These are phyloP conservation scores for Aspergillus sp. DNA, from an alignment of 2,329 filamentous ascomycete species.

Conservation along the genomic window DNA sequence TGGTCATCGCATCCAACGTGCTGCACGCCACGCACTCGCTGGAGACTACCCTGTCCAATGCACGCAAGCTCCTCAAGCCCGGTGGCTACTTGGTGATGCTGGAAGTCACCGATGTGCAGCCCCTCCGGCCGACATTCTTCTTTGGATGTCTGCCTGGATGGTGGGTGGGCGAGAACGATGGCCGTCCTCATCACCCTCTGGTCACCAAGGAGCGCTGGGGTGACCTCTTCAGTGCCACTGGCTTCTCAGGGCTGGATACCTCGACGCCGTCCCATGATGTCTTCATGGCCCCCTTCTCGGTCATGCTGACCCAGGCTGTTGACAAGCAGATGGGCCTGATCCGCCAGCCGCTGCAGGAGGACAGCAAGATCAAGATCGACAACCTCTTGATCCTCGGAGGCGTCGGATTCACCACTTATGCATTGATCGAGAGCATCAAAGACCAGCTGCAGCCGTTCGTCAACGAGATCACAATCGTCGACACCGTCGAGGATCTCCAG, in stretches of 20 bases:
- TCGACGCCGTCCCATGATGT: neutral
- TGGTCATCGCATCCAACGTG: slow-evolving; percentile 40
- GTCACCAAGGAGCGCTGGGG: neutral
- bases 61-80: slow-evolving; percentile 39
- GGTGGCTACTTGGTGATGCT: slow-evolving; percentile 36
- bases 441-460: neutral
- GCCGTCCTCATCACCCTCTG: neutral
- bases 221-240: neutral
- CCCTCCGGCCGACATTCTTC: neutral
- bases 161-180: neutral
- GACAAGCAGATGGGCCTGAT: neutral
- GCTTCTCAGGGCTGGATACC: neutral
- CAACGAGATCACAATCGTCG: neutral
- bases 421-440: neutral
- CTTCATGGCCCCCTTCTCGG: neutral
- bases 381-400: neutral
- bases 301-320: neutral
- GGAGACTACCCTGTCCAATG: slow-evolving; percentile 29
- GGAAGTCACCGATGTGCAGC: neutral
- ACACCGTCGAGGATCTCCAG: neutral
- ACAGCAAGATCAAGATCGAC: neutral
- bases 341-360: neutral
- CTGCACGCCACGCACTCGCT: slow-evolving; percentile 38
- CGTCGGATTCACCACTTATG: neutral
- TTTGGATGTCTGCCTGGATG: neutral